A percentile compares a stretch with the other conserved stretches of the same genome.
Evolutionary conservation across 75 land plant species (phyloP).

Genomic region (Sequoia sempervirens): DNA sequence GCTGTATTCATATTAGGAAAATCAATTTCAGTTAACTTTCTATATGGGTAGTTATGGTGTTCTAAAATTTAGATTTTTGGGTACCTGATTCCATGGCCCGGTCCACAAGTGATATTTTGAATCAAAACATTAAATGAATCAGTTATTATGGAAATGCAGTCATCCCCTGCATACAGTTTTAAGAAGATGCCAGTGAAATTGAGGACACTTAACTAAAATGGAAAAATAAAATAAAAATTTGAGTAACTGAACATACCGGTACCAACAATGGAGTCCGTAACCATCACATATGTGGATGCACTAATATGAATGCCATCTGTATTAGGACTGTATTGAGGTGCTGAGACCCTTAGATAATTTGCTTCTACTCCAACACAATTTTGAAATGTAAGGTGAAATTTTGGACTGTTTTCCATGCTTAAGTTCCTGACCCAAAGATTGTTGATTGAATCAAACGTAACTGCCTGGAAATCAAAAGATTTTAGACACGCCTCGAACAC

Average conservation of each 20-base stretch:
- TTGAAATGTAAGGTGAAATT: constrained; percentile 35
- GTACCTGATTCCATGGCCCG: constrained; percentile 81
- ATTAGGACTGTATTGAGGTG: constrained; percentile 58
- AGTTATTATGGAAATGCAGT: constrained; percentile 56
- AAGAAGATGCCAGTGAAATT: not conserved
- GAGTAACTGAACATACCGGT: constrained; percentile 30
- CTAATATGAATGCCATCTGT: constrained; percentile 62
- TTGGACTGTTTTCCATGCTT: constrained; percentile 34
- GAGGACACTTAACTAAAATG: not conserved
- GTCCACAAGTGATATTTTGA: constrained; percentile 50
- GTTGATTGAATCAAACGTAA: constrained; percentile 19
- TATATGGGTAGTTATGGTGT: not conserved
- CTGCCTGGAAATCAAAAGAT: constrained; percentile 17
- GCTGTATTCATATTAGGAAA: constrained; percentile 17
- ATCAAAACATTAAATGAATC: constrained; percentile 26
- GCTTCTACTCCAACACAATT: constrained; percentile 16
- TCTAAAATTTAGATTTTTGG: not conserved
- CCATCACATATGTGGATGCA: constrained; percentile 18
- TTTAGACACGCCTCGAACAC: too few relatives aligned
- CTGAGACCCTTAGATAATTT: constrained; percentile 21
- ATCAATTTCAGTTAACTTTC: not conserved
- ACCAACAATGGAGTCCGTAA: constrained; percentile 26
- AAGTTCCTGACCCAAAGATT: constrained; percentile 34
- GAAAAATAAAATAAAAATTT: too few relatives aligned
- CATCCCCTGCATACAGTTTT: constrained; percentile 46